A percentile compares a stretch with the other conserved stretches of the same genome.
phyloP scores from a whole-genome alignment of 805 yeast genomes.

The Tetrapisispora nanseiensis region DNA sequence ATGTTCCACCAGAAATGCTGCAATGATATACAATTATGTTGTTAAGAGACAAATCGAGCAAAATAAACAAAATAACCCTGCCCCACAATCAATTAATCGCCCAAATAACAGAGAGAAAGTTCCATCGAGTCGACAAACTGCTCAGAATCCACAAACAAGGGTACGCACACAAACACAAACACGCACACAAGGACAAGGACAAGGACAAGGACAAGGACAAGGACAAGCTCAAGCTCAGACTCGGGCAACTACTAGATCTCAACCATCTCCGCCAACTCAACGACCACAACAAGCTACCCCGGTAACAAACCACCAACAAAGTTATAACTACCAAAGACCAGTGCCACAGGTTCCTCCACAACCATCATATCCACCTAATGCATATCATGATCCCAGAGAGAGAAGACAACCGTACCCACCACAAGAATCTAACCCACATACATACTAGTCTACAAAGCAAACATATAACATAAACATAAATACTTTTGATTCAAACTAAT shows the following conservation, averaged over 20 bases:
- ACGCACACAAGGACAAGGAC: background rate
- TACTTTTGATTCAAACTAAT: background rate
- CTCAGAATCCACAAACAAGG: background rate
- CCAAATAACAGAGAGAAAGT: too few relatives aligned
- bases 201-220: background rate
- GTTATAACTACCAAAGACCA: too few relatives aligned
- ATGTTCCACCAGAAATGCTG: constrained; percentile 86
- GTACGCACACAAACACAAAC: background rate
- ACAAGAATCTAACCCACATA: background rate
- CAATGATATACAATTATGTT: constrained; percentile 47
- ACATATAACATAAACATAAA: background rate
- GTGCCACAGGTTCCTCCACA: background rate
- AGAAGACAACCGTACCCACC: constrained; percentile 3
- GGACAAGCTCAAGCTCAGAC: background rate
- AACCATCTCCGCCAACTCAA: background rate
- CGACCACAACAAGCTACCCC: background rate
- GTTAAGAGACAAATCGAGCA: constrained; percentile 16
- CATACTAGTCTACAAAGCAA: background rate
- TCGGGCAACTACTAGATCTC: too few relatives aligned
- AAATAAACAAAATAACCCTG: background rate
- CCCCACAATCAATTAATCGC: background rate
- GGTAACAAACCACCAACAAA: background rate
- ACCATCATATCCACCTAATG: background rate
- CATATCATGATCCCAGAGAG: background rate
- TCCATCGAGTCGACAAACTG: too few relatives aligned